Evolutionary conservation across 2,329 filamentous ascomycete genomes (phyloP).

Genomic region (Magnaporthales sp.): DNA sequence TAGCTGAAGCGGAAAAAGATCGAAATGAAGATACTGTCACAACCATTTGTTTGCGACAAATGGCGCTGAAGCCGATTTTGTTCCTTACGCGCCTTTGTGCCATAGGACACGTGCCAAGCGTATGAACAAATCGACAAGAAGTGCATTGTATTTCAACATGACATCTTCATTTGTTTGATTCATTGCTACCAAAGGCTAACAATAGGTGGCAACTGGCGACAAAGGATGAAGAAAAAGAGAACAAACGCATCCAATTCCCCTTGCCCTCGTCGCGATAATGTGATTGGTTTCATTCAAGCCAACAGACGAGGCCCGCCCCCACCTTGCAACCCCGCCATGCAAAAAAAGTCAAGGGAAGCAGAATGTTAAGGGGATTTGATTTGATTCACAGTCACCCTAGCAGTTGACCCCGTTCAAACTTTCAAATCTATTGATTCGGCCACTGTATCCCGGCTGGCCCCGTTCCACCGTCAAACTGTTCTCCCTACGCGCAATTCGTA

Average conservation of each 20-base stretch:
- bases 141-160: neutral
- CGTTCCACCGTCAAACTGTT: constrained; percentile 30
- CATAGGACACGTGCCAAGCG: neutral
- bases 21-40: neutral
- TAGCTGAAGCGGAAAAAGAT: neutral
- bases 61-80: neutral
- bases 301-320: neutral
- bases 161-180: neutral
- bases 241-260: neutral
- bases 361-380: neutral
- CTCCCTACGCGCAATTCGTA: constrained; percentile 27
- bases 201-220: neutral
- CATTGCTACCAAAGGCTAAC: neutral
- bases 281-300: neutral
- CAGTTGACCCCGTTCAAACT: neutral
- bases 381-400: neutral
- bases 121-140: neutral
- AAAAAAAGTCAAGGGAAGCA: neutral
- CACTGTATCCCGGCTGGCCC: neutral
- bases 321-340: neutral
- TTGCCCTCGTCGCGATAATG: neutral
- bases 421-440: neutral
- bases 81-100: neutral
- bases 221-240: neutral
- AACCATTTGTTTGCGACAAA: neutral